phyloP scores from a whole-genome alignment of 2,329 filamentous ascomycete species.

The Aschersonia sp. region DNA sequence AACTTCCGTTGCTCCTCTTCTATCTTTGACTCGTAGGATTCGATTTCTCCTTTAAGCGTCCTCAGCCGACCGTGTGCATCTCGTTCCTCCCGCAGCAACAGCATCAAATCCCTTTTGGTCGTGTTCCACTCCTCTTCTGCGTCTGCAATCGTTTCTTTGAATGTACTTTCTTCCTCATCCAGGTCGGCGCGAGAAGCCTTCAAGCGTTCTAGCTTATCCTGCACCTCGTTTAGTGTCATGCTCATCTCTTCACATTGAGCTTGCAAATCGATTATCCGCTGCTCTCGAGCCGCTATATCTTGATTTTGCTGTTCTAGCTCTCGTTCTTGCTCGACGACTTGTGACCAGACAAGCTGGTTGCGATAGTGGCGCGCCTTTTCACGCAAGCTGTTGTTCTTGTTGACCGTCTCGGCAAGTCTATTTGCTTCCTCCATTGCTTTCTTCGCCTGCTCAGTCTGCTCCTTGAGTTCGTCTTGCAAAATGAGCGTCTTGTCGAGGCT shows the following conservation, averaged over 20 bases:
- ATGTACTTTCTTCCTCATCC: slow-evolving; percentile 28
- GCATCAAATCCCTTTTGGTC: slow-evolving; percentile 35
- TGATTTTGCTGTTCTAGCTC: slow-evolving; percentile 21
- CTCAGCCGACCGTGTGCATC: slow-evolving; percentile 46
- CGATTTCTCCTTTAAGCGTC: slow-evolving; percentile 31
- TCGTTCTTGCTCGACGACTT: slow-evolving; percentile 64
- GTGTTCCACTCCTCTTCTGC: slow-evolving; percentile 37
- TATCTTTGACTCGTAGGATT: slow-evolving; percentile 31
- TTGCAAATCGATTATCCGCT: slow-evolving; percentile 14
- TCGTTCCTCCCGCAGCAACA: slow-evolving; percentile 48
- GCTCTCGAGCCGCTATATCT: slow-evolving; percentile 11
- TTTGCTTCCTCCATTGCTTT: slow-evolving; percentile 42
- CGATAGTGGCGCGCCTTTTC: slow-evolving; percentile 42
- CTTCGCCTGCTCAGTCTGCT: slow-evolving; percentile 18
- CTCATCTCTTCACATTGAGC: slow-evolving; percentile 27
- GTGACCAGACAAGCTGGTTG: slow-evolving; percentile 70
- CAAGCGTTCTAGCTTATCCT: slow-evolving; percentile 26
- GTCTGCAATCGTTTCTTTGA: slow-evolving; percentile 26
- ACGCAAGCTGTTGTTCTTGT: slow-evolving; percentile 51
- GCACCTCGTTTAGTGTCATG: slow-evolving; percentile 28
- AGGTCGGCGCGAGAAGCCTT: slow-evolving; percentile 24
- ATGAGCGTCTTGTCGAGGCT: slow-evolving; percentile 49
- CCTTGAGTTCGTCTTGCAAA: slow-evolving; percentile 20
- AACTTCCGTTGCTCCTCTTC: slow-evolving; percentile 45
- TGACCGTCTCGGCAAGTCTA: slow-evolving; percentile 47